Conservation (phyloP, 495 filamentous ascomycete genomes). For the Penicillium crystallinum region DNA sequence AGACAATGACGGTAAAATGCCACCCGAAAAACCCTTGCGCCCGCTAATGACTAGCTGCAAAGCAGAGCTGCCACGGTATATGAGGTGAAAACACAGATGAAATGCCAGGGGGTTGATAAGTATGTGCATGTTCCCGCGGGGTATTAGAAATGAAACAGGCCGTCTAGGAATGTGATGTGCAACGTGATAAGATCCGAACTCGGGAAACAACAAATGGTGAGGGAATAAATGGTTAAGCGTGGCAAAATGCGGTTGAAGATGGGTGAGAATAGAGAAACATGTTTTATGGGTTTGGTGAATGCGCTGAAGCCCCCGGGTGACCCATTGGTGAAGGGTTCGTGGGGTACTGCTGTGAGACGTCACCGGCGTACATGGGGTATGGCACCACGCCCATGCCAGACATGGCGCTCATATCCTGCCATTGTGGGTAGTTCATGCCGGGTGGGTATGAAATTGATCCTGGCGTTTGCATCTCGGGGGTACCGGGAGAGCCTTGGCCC, state of each 20-base stretch:
- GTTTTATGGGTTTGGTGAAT: constrained; percentile 12
- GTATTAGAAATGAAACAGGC: constrained; percentile 33
- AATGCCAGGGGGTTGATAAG: constrained; percentile 14
- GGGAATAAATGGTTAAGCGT: neutral
- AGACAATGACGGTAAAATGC: constrained; percentile 23
- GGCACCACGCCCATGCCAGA: constrained; percentile 30
- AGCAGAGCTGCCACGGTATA: constrained; percentile 30
- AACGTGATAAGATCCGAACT: constrained; percentile 14
- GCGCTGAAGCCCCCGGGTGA: constrained; percentile 27
- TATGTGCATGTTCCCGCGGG: constrained; percentile 19
- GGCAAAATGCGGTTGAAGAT: neutral
- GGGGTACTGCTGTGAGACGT: constrained; percentile 29
- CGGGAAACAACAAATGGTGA: constrained; percentile 5
- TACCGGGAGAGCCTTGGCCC: constrained; percentile 25
- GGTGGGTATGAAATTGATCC: constrained; percentile 34
- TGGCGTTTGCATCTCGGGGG: constrained; percentile 28
- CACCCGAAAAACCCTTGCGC: constrained; percentile 37
- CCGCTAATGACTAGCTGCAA: constrained; percentile 43
- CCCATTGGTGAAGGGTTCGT: constrained; percentile 33
- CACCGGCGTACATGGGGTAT: constrained; percentile 36
- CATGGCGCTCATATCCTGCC: constrained; percentile 38
- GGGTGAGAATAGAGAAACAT: neutral
- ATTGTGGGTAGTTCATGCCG: constrained; percentile 32
- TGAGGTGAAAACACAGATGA: constrained; percentile 20
- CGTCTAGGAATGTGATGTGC: constrained; percentile 24